Evolutionary conservation across 2,329 filamentous ascomycete genomes (phyloP), one percentile per base, ranked within the genome.

Genomic region (Clarireedia monteithiana): DNA sequence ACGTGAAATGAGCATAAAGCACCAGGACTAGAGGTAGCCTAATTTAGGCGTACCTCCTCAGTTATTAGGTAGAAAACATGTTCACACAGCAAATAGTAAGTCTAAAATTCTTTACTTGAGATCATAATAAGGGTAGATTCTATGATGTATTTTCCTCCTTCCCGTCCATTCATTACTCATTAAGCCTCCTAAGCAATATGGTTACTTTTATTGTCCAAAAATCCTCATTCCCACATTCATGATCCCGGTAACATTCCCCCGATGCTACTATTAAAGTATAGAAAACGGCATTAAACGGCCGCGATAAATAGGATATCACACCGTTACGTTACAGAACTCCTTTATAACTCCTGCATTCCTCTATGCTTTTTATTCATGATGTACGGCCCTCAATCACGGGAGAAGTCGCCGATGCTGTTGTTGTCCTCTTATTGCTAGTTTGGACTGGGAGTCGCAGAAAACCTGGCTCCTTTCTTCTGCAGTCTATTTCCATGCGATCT

Each of bases 401-500:
- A 44, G n/a, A 10, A 44, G 17, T 14, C 40, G 23, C 40, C 5
- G 23, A 20, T 44, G 7, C 10, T 23, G 12, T 7, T 44, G 23
- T 23, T 20, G 6, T 14, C 53, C 36, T 50, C 10, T 10, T 45
- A 36, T 6, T 27, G 27, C 14, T 45, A 14, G 20, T 2, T 27
- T 17, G 27, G 4, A 7, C 17, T 20, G 7, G 38, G 27, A 12
- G 5, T 15, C 17, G 36, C 17, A 1, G 47, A 50, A 50, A 55
- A 50, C 27, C 53, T 42, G 6, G 45, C 36, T 20, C 39, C 15
- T 42, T 55, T 55, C 36, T 55, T 55, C 15, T 55, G 53, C 40
- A 55, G 24, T 34, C 50, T 55, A 17, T 55, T 50, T 26, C 38
- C 17, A 2, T 55, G 53, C 30, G 12, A 27, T 26, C 27, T 46